phyloP scores from a whole-genome alignment of 176 grass and related monocot species.

The Phyllostachys edulis region DNA sequence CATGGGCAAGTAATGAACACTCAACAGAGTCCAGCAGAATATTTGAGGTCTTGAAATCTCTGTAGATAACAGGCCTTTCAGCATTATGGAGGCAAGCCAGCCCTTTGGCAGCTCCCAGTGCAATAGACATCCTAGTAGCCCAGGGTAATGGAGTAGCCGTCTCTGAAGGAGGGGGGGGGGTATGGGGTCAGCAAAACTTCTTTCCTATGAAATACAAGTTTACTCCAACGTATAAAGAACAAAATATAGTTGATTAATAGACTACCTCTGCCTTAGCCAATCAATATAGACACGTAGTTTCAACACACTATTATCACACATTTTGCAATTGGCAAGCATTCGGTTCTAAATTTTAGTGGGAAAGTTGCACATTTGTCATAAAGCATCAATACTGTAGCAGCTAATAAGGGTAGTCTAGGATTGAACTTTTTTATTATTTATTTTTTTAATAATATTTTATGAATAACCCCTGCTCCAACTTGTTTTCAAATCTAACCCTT shows the following conservation, averaged over 20 bases:
- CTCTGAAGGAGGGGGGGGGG: constrained; percentile 31
- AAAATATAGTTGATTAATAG: not conserved
- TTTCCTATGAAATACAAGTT: not conserved
- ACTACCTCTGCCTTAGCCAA: not conserved
- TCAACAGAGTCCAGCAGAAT: constrained; percentile 94
- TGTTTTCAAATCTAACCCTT: no score
- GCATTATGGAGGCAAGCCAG: constrained; percentile 92
- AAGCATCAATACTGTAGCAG: not conserved
- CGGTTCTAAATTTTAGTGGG: not conserved
- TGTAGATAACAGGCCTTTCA: constrained; percentile 86
- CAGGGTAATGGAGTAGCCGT: constrained; percentile 69
- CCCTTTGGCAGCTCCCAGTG: constrained; percentile 93
- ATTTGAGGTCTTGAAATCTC: constrained; percentile 99
- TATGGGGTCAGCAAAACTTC: not conserved
- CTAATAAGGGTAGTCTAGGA: not conserved
- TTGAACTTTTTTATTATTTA: no score
- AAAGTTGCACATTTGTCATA: not conserved
- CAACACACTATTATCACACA: not conserved
- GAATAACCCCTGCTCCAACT: no score
- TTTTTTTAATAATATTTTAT: no score
- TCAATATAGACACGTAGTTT: not conserved
- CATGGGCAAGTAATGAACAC: constrained; percentile 32
- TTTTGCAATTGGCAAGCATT: not conserved
- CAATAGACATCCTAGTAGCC: constrained; percentile 91
- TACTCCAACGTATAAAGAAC: not conserved